phyloP scores from a whole-genome alignment of 192 early-diverging fungal species.

The Coemansia reversa region DNA sequence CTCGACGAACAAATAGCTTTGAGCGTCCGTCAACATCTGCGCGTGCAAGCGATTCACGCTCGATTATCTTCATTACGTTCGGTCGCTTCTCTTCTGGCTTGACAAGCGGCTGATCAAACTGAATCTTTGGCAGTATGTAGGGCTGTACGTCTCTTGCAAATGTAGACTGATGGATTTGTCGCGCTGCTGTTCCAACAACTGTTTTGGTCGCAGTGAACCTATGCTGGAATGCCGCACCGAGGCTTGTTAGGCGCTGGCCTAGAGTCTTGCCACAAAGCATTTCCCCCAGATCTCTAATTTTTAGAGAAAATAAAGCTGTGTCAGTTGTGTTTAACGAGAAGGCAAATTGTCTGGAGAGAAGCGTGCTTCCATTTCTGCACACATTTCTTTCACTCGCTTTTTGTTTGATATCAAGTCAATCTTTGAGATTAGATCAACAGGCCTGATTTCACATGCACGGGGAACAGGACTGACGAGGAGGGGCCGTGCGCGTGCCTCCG shows the following conservation, averaged over 20 bases:
- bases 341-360: not conserved
- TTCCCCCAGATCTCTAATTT: not conserved
- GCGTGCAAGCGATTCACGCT: slow-evolving; percentile 61
- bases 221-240: slow-evolving; percentile 3
- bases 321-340: not conserved
- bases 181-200: not conserved
- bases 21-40: slow-evolving; percentile 59
- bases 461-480: not conserved
- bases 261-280: slow-evolving; percentile 13
- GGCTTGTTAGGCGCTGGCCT: slow-evolving; percentile 11
- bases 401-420: not conserved
- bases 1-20: slow-evolving; percentile 62
- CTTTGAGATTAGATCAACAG: not conserved
- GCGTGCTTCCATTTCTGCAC: not conserved
- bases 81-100: slow-evolving; percentile 46
- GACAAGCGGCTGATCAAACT: slow-evolving; percentile 41
- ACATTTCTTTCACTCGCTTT: not conserved
- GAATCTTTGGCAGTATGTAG: slow-evolving; percentile 53
- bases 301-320: not conserved
- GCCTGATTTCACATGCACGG: slow-evolving; percentile 10
- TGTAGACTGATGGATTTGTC: slow-evolving; percentile 6
- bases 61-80: slow-evolving; percentile 67
- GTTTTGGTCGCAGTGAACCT: not conserved
- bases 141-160: slow-evolving; percentile 1
- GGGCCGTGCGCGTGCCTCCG: not conserved